Percentiles rank a stretch among this genome's conserved stretches.
Evolutionary conservation across 306 rosid species (phyloP).

Genomic region (Medicago truncatula): DNA sequence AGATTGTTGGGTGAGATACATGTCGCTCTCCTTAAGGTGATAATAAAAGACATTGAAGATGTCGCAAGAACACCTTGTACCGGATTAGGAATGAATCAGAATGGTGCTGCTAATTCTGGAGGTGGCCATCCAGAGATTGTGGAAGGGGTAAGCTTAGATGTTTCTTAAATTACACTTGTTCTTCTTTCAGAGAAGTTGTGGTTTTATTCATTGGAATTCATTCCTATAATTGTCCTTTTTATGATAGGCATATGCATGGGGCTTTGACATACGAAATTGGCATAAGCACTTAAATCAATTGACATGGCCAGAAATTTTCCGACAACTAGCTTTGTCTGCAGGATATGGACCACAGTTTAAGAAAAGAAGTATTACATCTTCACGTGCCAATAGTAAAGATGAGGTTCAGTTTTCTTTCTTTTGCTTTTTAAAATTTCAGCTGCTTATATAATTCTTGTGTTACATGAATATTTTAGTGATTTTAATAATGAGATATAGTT

Average conservation of each 20-base stretch:
- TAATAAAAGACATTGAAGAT: conserved; percentile 94
- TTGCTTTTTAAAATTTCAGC: conserved; percentile 18
- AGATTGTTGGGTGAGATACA: conserved; percentile 96
- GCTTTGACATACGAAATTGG: conserved; percentile 95
- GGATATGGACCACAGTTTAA: conserved; percentile 92
- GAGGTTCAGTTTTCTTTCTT: conserved; percentile 61
- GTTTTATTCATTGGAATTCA: conserved; percentile 13
- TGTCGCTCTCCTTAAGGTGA: conserved; percentile 80
- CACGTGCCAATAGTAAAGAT: conserved; percentile 64
- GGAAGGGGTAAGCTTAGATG: conserved; percentile 74
- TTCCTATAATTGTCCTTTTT: conserved; percentile 26
- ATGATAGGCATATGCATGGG: conserved; percentile 92
- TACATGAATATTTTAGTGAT: conserved; percentile 24
- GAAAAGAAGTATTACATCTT: conserved; percentile 68
- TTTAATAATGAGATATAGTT: background rate
- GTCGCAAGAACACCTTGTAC: conserved; percentile 91
- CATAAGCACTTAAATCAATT: conserved; percentile 82
- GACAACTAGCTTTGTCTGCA: conserved; percentile 90
- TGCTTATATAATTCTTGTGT: conserved; percentile 8
- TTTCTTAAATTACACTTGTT: conserved; percentile 19
- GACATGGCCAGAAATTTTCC: conserved; percentile 96
- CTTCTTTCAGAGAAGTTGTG: background rate
- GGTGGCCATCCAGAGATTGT: conserved; percentile 98
- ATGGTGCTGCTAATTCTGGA: conserved; percentile 82
- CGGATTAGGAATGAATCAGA: conserved; percentile 83